Base-by-base conservation (phyloP, 768 basidiomycete genomes). In the Pulveroboletus sp. region DNA sequence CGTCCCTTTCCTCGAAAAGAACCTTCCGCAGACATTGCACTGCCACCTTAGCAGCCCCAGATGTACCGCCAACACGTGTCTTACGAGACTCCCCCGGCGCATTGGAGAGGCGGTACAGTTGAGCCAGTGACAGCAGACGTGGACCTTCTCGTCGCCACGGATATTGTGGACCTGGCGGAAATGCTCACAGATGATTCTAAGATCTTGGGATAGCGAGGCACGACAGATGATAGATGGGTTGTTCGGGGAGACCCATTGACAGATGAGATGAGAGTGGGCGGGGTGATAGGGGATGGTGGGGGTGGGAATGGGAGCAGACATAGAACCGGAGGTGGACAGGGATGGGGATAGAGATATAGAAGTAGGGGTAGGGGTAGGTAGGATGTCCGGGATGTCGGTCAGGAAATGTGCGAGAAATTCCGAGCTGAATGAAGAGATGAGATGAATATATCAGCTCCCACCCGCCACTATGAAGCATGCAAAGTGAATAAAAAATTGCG, bases 41-140 rank as follows among this genome's bases (percentile, higher is more conserved):
- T 14, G 37, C 59, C 59, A 60, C 27, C 15, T 41, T 33, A 61
- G 17, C 14, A 60, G 3, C 1, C 40, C 37, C 24, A 62, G 7
- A 35, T 62, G 60, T 1, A 63, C 55, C 0, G 57, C n/a, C 42
- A 54, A 40, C 17, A 62, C n/a, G 32, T 62, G 60, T 0, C 60
- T 44, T 15, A 55, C 36, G 1, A 62, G n/a, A 33, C 57, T 63
- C 2, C 60, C 61, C 6, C 60, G 40, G 5, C 52, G 52, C 60
- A 62, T 62, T 6, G 50, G 60, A 0, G 50, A 12, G 1, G 8
- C 48, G 0, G n/a, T 9, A 33, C 60, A 63, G n/a, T 46, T 40
- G 3, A n/a, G 41, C 60, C 60, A 62, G 8, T 2, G 18, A 31
- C 60, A 62, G 15, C 0, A 1, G 2, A 57, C 46, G 10, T 15